These are phyloP conservation scores for Leccinum pellstonianum DNA, from an alignment of 768 basidiomycete genomes.

Conservation along the genomic window DNA sequence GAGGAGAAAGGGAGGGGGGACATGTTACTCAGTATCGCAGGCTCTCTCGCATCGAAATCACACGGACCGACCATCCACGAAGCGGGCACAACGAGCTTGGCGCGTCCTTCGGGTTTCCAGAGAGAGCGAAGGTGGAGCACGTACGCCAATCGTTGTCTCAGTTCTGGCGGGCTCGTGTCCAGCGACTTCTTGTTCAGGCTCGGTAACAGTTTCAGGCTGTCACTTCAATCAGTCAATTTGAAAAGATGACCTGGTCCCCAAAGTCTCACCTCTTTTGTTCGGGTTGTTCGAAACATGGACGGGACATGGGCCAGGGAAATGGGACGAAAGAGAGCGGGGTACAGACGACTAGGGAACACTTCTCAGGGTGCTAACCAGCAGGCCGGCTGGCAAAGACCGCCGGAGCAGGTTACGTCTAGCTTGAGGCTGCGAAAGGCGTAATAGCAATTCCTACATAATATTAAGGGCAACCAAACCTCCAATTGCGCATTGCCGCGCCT, in stretches of 20 bases:
- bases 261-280: constrained; percentile 11
- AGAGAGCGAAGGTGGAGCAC: constrained; percentile 21
- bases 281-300: neutral
- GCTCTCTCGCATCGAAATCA: neutral
- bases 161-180: constrained; percentile 15
- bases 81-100: constrained; percentile 22
- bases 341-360: neutral
- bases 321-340: neutral
- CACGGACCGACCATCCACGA: constrained; percentile 27
- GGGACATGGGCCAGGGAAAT: constrained; percentile 7
- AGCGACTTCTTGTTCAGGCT: constrained; percentile 6
- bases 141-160: constrained; percentile 22
- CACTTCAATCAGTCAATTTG: constrained; percentile 1
- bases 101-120: constrained; percentile 19
- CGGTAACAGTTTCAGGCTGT: constrained; percentile 9
- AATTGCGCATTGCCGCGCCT: neutral
- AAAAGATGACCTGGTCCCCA: neutral
- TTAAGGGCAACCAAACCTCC: neutral
- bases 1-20: neutral
- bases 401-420: constrained; percentile 12
- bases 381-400: neutral
- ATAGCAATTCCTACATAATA: constrained; percentile 13
- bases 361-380: neutral
- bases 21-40: neutral
- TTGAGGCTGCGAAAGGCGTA: neutral